These are phyloP conservation scores for Leptographium flavum DNA, from an alignment of 2,329 filamentous ascomycete genomes.

Conservation along the genomic window DNA sequence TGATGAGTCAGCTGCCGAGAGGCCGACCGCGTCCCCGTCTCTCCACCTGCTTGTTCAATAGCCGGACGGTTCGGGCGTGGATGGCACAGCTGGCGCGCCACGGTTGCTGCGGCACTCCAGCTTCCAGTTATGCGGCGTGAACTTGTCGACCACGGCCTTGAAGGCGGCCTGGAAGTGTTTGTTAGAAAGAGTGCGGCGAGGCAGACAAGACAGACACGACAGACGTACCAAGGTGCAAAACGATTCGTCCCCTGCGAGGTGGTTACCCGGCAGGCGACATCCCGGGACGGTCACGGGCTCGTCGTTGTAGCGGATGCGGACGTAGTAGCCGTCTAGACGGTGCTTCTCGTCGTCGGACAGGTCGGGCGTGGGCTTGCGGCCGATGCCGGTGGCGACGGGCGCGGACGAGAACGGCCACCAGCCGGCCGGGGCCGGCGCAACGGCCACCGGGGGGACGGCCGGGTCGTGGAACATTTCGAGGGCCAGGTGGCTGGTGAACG, in stretches of 20 bases:
- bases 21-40: no score
- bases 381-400: slow-evolving; percentile 29
- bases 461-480: slow-evolving; percentile 68
- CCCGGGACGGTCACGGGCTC: slow-evolving; percentile 67
- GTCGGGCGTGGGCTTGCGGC: slow-evolving; percentile 41
- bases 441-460: slow-evolving; percentile 13
- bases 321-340: slow-evolving; percentile 63
- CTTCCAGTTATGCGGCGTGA: slow-evolving; percentile 69
- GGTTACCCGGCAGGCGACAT: slow-evolving; percentile 62
- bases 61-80: slow-evolving; percentile 37
- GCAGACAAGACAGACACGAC: neutral
- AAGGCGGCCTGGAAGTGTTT: slow-evolving; percentile 58
- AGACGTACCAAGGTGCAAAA: slow-evolving; percentile 72
- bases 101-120: slow-evolving; percentile 33
- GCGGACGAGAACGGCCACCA: slow-evolving; percentile 19
- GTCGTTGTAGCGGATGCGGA: slow-evolving; percentile 87
- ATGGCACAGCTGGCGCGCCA: slow-evolving; percentile 28
- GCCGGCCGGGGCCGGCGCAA: neutral
- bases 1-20: no score
- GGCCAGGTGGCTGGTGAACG: slow-evolving; percentile 83
- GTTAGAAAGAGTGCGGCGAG: slow-evolving; percentile 1
- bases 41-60: no score
- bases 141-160: slow-evolving; percentile 83
- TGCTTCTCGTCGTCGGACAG: slow-evolving; percentile 43
- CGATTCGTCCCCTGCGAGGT: slow-evolving; percentile 71